A percentile compares a stretch with the other conserved stretches of the same genome.
Conservation (phyloP, 2,329 filamentous ascomycete genomes). For the Fusarium sp. region DNA sequence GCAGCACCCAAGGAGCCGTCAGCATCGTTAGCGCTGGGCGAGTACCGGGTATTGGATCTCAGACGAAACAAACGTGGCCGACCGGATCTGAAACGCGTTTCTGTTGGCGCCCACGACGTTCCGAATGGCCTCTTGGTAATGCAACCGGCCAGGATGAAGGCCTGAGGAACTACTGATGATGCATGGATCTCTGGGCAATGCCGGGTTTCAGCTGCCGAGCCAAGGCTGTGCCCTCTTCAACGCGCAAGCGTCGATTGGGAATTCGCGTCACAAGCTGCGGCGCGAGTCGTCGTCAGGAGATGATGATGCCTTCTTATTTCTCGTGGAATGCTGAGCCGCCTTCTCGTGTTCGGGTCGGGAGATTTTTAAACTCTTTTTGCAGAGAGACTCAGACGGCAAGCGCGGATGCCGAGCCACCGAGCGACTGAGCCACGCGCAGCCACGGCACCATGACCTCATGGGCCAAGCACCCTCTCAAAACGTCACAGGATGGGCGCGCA, state of each 20-base stretch:
- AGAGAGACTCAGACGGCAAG: too few species aligned
- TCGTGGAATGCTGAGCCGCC: background rate
- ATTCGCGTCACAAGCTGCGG: conserved; percentile 27
- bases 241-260: conserved; percentile 10
- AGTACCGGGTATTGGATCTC: background rate
- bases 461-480: conserved; percentile 10
- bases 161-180: background rate
- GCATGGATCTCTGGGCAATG: background rate
- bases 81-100: conserved; percentile 29
- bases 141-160: conserved; percentile 2
- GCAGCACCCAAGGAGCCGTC: background rate
- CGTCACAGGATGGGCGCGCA: conserved; percentile 33
- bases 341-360: conserved; percentile 8
- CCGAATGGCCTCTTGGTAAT: background rate
- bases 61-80: conserved; percentile 15
- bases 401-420: background rate
- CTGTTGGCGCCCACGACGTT: background rate
- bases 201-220: conserved; percentile 40
- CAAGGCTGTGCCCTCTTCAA: conserved; percentile 40
- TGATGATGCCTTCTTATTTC: conserved; percentile 30
- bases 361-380: conserved; percentile 3
- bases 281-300: conserved; percentile 31
- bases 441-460: conserved; percentile 37
- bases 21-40: background rate
- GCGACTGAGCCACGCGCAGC: conserved; percentile 24